phyloP scores from a whole-genome alignment of 768 basidiomycete species.

The Serendipita sp. region DNA sequence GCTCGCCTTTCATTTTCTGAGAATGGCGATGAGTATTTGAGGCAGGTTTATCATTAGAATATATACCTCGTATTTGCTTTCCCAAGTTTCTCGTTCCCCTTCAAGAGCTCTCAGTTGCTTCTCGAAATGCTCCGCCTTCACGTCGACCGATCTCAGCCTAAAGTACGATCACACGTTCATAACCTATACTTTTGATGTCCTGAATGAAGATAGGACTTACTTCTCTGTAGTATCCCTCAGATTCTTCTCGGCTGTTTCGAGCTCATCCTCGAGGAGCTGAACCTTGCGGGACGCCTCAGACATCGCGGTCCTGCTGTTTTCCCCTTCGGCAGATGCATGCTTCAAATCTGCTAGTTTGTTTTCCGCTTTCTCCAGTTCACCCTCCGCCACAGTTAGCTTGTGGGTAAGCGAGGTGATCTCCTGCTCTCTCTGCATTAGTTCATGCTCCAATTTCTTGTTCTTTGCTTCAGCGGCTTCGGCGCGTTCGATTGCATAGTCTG shows the following conservation, averaged over 20 bases:
- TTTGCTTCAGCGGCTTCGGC: constrained; percentile 79
- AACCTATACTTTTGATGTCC: constrained; percentile 2
- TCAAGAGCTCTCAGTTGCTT: constrained; percentile 74
- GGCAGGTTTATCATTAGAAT: neutral
- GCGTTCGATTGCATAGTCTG: constrained; percentile 61
- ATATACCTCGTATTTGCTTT: constrained; percentile 86
- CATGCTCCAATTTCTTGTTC: constrained; percentile 63
- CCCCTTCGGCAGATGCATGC: constrained; percentile 45
- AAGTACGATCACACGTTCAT: constrained; percentile 5
- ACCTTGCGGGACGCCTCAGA: constrained; percentile 74
- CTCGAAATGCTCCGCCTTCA: constrained; percentile 98
- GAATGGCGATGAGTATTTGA: too few relatives aligned
- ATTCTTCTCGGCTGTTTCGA: constrained; percentile 91
- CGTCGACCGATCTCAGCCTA: constrained; percentile 89
- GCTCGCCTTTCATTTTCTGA: constrained; percentile 60
- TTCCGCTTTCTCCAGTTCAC: constrained; percentile 58
- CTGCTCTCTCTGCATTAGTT: constrained; percentile 68
- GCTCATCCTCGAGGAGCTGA: constrained; percentile 83
- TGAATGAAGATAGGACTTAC: constrained; percentile 34
- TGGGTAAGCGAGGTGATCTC: constrained; percentile 66
- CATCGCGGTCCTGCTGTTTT: constrained; percentile 49
- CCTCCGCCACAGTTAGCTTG: constrained; percentile 48
- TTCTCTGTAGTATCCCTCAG: constrained; percentile 93
- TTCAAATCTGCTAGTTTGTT: constrained; percentile 49
- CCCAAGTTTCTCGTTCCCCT: constrained; percentile 84